Percentiles rank a stretch among this genome's conserved stretches.
These are phyloP conservation scores for Rhodomyrtus psidioides DNA, from an alignment of 441 rosid species.

Conservation along the genomic window DNA sequence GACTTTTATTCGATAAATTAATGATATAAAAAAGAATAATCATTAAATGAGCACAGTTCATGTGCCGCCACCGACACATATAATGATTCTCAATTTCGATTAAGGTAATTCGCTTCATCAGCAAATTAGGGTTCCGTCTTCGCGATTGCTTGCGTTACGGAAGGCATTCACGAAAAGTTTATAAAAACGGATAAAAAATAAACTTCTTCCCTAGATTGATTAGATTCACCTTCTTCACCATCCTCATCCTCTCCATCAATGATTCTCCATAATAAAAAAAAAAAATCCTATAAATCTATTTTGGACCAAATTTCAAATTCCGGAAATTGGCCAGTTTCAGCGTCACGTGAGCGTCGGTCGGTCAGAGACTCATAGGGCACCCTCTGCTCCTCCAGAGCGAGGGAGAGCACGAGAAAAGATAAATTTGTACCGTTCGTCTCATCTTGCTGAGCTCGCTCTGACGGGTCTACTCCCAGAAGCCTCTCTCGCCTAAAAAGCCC, in stretches of 20 bases:
- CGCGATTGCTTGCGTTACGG: rapidly evolving
- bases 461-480: not conserved
- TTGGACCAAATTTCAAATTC: not conserved
- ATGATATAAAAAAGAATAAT: not conserved
- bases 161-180: not conserved
- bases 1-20: not conserved
- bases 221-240: not conserved
- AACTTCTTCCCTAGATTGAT: not conserved
- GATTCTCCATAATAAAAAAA: too few species aligned
- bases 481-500: not conserved
- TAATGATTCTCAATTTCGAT: rapidly evolving
- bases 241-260: not conserved
- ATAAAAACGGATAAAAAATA: not conserved
- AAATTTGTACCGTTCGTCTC: not conserved
- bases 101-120: rapidly evolving
- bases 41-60: rapidly evolving
- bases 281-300: not conserved
- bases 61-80: not conserved
- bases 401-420: not conserved
- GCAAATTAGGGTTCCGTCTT: rapidly evolving
- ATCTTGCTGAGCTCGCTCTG: not conserved
- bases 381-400: too few species aligned
- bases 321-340: not conserved
- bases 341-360: not conserved
- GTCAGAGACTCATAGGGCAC: too few species aligned